phyloP scores from a whole-genome alignment of 2,329 filamentous ascomycete species.

The Aspergillus aculeatus region DNA sequence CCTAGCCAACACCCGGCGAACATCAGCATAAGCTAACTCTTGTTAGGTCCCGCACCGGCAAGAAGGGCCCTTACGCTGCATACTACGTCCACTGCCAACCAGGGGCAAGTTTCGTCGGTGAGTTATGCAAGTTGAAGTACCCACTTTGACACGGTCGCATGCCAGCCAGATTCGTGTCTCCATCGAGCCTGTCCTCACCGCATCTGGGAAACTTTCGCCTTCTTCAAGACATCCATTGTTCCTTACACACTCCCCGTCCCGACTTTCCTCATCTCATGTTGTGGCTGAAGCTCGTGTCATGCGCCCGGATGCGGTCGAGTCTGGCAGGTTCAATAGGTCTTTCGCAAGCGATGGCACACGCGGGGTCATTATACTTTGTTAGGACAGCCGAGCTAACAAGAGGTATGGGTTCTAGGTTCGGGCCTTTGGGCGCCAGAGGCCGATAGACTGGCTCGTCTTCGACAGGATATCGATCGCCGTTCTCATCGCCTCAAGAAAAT shows the following conservation, averaged over 20 bases:
- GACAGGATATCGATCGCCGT: conserved; percentile 71
- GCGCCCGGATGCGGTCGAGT: neutral
- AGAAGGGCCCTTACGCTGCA: conserved; percentile 81
- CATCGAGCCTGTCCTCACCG: neutral
- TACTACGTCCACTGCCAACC: conserved; percentile 87
- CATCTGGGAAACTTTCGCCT: neutral
- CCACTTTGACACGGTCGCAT: neutral
- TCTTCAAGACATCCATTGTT: neutral
- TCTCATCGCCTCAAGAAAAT: conserved; percentile 68
- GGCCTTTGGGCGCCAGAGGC: conserved; percentile 79
- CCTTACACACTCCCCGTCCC: neutral
- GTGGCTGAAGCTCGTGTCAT: neutral
- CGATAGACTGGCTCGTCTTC: conserved; percentile 63
- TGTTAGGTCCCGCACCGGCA: conserved; percentile 71
- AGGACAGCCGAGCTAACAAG: conserved; percentile 10
- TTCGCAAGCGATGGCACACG: neutral
- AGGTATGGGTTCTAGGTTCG: conserved; percentile 53
- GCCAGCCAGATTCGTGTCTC: neutral
- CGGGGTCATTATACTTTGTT: neutral
- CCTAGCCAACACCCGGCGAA: conserved; percentile 9
- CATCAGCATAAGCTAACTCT: conserved; percentile 20
- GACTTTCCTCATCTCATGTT: neutral
- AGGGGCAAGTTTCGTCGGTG: conserved; percentile 67
- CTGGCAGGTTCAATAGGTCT: neutral
- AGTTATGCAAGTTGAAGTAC: conserved; percentile 32